phyloP scores from a whole-genome alignment of 1,139 yeast species.

The Ogataea hybrid region DNA sequence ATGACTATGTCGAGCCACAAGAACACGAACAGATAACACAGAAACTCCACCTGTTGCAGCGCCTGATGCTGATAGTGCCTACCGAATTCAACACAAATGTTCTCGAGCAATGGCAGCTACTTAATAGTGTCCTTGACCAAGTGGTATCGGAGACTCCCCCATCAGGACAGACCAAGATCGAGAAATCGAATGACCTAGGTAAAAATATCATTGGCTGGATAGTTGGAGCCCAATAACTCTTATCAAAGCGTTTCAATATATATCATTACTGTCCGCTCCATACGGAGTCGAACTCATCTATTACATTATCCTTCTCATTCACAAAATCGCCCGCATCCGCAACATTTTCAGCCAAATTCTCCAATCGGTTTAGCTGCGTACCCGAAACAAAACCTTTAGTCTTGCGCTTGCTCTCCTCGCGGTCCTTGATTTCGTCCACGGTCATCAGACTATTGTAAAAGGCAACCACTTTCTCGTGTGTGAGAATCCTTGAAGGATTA shows the following conservation, averaged over 20 bases:
- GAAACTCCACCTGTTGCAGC: conserved; percentile 51
- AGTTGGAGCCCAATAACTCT: conserved; percentile 29
- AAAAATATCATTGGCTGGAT: conserved; percentile 34
- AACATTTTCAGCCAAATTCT: conserved; percentile 9
- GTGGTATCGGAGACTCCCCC: conserved; percentile 1
- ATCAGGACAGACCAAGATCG: conserved; percentile 7
- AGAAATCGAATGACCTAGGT: conserved; percentile 26
- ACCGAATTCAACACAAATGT: conserved; percentile 38
- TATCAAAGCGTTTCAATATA: not conserved
- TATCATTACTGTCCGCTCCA: not conserved
- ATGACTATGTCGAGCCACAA: conserved; percentile 28
- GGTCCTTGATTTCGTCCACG: conserved; percentile 31
- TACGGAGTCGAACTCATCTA: conserved; percentile 1
- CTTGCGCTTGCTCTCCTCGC: conserved; percentile 4
- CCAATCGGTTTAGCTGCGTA: conserved; percentile 12
- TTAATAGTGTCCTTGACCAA: conserved; percentile 25
- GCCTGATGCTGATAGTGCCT: conserved; percentile 43
- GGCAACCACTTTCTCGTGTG: conserved; percentile 59
- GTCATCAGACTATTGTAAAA: conserved; percentile 49
- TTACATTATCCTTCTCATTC: not conserved
- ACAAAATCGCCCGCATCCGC: conserved; percentile 16
- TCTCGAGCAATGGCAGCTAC: conserved; percentile 42
- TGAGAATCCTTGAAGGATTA: conserved; percentile 50
- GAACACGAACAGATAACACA: conserved; percentile 28
- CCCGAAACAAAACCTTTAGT: conserved; percentile 2